Evolutionary conservation across 352 stramenopile species (phyloP).

Genomic region (Pythium phragmiticola): DNA sequence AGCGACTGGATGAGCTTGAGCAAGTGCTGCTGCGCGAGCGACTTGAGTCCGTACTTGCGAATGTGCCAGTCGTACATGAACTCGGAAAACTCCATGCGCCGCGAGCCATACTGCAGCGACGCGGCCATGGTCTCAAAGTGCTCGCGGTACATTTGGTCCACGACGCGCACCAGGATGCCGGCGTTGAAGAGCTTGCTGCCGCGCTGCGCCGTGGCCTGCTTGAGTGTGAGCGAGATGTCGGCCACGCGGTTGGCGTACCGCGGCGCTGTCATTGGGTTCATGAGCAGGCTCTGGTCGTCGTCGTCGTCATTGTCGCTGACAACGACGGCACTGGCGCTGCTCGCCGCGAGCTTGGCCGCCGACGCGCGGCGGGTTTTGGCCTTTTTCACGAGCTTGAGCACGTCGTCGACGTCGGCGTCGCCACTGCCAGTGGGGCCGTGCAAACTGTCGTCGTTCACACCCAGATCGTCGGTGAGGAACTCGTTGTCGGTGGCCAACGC

Average conservation of each 20-base stretch:
- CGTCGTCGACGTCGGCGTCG: slow-evolving; percentile 23
- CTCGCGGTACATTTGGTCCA: slow-evolving; percentile 77
- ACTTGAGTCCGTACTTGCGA: slow-evolving; percentile 75
- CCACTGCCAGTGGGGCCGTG: not conserved
- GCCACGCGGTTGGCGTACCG: slow-evolving; percentile 23
- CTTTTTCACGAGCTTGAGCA: slow-evolving; percentile 42
- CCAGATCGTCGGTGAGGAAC: slow-evolving; percentile 18
- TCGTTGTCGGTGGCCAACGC: slow-evolving; percentile 8
- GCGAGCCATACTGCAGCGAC: slow-evolving; percentile 62
- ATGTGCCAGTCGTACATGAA: slow-evolving; percentile 87
- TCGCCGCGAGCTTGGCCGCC: slow-evolving; percentile 13
- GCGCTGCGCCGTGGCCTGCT: slow-evolving; percentile 38
- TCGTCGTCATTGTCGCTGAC: slow-evolving; percentile 23
- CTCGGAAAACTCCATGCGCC: slow-evolving; percentile 78
- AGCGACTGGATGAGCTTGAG: slow-evolving; percentile 80
- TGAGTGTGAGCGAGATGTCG: slow-evolving; percentile 50
- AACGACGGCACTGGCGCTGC: not conserved
- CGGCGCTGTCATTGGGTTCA: slow-evolving; percentile 15
- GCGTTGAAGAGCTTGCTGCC: slow-evolving; percentile 62
- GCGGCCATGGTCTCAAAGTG: slow-evolving; percentile 63
- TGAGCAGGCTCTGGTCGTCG: slow-evolving; percentile 22
- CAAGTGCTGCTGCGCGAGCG: slow-evolving; percentile 69
- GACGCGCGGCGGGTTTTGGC: slow-evolving; percentile 46
- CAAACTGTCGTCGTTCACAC: slow-evolving; percentile 9
- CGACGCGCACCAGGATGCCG: slow-evolving; percentile 55